Percentiles rank a stretch among this genome's conserved stretches.
phyloP scores from a whole-genome alignment of 495 filamentous ascomycete genomes.

The Penicillium lagena region DNA sequence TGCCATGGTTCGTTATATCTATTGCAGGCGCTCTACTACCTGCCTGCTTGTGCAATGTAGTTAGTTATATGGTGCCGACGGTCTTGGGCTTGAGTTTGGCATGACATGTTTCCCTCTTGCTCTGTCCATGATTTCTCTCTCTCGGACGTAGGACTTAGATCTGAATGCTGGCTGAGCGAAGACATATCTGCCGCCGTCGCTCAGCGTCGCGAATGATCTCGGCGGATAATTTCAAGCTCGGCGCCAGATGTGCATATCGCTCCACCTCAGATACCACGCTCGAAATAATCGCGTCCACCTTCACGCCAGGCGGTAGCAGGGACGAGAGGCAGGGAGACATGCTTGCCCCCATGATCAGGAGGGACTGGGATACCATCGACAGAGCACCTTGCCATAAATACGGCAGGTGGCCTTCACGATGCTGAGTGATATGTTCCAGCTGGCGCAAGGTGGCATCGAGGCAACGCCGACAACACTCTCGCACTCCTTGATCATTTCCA shows the following conservation, averaged over 20 bases:
- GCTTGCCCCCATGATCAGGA: conserved; percentile 76
- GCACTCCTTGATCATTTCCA: conserved; percentile 59
- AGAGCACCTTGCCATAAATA: conserved; percentile 82
- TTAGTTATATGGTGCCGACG: no score
- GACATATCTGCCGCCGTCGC: conserved; percentile 48
- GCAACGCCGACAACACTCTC: conserved; percentile 73
- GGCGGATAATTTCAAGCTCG: conserved; percentile 62
- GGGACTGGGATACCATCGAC: conserved; percentile 72
- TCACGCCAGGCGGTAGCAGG: conserved; percentile 55
- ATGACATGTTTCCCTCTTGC: no score
- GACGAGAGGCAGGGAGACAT: conserved; percentile 68
- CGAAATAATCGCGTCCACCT: conserved; percentile 68
- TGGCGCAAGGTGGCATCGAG: conserved; percentile 77
- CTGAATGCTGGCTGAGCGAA: conserved; percentile 12
- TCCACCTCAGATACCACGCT: conserved; percentile 68
- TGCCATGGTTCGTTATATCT: conserved; percentile 14
- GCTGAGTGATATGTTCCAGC: conserved; percentile 69
- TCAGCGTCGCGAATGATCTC: conserved; percentile 78
- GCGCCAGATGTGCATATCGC: conserved; percentile 65
- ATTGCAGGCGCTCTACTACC: background rate
- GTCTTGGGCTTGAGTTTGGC: no score
- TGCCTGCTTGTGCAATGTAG: no score
- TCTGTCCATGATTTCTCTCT: no score
- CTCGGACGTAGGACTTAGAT: background rate
- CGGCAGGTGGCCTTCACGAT: conserved; percentile 81